Evolutionary conservation across 331 rosid species (phyloP), one percentile per base, ranked within the genome.

Genomic region (Quercus tomentella): DNA sequence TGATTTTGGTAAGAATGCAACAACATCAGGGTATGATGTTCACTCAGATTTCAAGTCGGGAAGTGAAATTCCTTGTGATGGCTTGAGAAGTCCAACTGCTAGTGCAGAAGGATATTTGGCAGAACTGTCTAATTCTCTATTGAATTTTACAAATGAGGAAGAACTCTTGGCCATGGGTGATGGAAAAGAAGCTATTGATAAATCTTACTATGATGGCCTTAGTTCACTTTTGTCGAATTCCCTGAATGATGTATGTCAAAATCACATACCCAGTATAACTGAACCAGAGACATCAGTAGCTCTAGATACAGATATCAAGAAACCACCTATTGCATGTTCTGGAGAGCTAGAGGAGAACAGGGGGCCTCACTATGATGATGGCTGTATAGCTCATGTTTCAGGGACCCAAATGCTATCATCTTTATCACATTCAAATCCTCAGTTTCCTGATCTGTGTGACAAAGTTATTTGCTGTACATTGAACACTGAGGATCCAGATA

Each of bases 81-180:
- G 81, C 78, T 85, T 92, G 74, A 81, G 82, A 58, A 82, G 82
- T 82, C 73, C 88, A 75, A 74, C 71, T 77, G 85, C 80, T 71
- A 82, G 86, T 21, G 80, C 87, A 56, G 94, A 91, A 21, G 87
- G 74, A 81, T 91, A 92, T 92, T 77, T 93, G 82, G 94, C 75
- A 52, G 97, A 91, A 81, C 56, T 93, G 84, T 90, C 99, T 74
- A 83, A 93, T 85, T 88, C 97, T 23, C 97, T 96, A 75, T 82
- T 91, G 72, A 85, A 92, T 87, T 90, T 93, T 75, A 85, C 93
- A 57, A 89, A 86, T 37, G 99, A 96, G 80, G 99, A 96, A 72
- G 98, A 92, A 77, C 89, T 90, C 52, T 82, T 76, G 80, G 80
- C 84, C 70, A 87, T 92, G 90, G 89, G 83, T 76, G 93, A 87